phyloP scores from a whole-genome alignment of 176 grass and related monocot genomes.

The Thalia dealbata region DNA sequence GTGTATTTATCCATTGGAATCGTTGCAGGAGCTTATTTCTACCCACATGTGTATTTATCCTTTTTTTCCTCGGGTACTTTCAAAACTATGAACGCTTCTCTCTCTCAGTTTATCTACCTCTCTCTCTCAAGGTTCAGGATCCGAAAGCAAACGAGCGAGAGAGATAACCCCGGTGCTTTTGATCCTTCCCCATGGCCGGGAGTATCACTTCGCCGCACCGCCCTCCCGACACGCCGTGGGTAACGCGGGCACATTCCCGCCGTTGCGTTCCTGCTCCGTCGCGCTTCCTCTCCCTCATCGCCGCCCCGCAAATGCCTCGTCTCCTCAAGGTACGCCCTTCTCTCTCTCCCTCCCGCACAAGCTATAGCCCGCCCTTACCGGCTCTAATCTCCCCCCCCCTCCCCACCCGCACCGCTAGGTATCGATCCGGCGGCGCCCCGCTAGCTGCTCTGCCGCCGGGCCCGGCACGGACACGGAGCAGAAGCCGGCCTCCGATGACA shows the following conservation, averaged over 20 bases:
- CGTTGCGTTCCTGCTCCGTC: background rate
- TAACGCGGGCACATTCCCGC: background rate
- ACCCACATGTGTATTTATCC: too few relatives aligned
- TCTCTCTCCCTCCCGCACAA: background rate
- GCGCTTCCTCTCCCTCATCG: background rate
- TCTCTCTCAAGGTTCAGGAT: background rate
- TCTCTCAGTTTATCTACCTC: background rate
- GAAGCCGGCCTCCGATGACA: constrained; percentile 39
- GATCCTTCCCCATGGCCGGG: background rate
- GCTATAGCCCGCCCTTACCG: background rate
- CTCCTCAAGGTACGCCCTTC: constrained; percentile 2
- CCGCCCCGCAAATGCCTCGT: background rate
- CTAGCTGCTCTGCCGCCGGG: constrained; percentile 14
- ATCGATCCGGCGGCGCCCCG: constrained; percentile 14
- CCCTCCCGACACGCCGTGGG: background rate
- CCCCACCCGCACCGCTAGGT: constrained; percentile 12
- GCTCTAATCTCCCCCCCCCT: background rate
- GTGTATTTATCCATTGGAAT: too few relatives aligned
- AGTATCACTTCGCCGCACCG: background rate
- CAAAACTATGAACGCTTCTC: background rate
- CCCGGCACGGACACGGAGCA: constrained; percentile 28
- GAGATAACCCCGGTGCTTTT: too few relatives aligned
- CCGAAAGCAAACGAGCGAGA: background rate
- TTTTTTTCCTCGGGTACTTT: too few relatives aligned
- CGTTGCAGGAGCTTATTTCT: too few relatives aligned